These are phyloP conservation scores for Psilocybe subaeruginosa DNA, from an alignment of 768 basidiomycete genomes.

Conservation along the genomic window DNA sequence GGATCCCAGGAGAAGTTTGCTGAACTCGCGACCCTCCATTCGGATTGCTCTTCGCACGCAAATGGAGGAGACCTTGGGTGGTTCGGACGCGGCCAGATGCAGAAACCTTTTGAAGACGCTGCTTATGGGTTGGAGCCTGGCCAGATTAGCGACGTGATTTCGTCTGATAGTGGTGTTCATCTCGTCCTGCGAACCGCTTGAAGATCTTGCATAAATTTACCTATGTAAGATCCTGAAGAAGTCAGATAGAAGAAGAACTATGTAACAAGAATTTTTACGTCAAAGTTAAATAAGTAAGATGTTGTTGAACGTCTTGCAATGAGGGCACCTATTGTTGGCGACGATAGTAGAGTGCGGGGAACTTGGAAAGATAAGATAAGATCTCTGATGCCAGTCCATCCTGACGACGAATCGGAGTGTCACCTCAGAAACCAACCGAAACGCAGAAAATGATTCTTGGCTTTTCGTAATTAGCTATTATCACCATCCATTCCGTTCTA, in stretches of 20 bases:
- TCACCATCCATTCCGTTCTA: neutral
- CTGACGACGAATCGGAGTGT: neutral
- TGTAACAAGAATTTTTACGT: neutral
- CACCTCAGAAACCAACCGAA: neutral
- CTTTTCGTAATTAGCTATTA: neutral
- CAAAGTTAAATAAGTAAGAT: neutral
- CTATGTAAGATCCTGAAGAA: neutral
- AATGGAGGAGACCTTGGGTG: constrained; percentile 86
- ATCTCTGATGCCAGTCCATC: neutral
- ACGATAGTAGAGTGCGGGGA: no score
- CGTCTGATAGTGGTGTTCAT: constrained; percentile 95
- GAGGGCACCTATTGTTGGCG: no score
- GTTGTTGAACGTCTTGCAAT: neutral
- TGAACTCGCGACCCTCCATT: constrained; percentile 73
- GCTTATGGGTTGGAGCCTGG: constrained; percentile 72
- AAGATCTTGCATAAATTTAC: constrained; percentile 17
- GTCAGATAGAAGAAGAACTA: neutral
- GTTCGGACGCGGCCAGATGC: constrained; percentile 91
- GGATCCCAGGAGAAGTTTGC: constrained; percentile 66
- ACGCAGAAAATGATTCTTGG: neutral
- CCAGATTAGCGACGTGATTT: constrained; percentile 80
- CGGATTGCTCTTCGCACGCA: constrained; percentile 88
- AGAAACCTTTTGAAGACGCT: constrained; percentile 95
- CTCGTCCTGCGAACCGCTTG: constrained; percentile 86
- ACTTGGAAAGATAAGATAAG: constrained; percentile 11